Base-by-base conservation (phyloP, 176 grass and related monocot species). In the Carex parvula region DNA sequence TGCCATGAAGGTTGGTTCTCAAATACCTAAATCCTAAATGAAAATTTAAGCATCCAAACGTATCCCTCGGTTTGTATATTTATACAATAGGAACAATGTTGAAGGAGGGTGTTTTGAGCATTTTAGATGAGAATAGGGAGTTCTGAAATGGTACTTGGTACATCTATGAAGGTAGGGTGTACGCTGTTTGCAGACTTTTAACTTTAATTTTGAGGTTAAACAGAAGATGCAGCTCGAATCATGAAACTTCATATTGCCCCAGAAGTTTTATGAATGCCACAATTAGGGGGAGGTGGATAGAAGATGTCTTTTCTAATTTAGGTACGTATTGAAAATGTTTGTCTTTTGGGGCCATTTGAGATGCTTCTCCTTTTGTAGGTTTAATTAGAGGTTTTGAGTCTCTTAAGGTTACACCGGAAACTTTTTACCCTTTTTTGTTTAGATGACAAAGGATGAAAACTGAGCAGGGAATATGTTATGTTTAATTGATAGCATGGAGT, bases 1-100 rank as follows among this genome's bases (percentile, higher is more conserved):
- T 85, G 93, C 91, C 63, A 77, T 87, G 64, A 99, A 91, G 86
- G 86, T 70, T 86, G 81, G 67, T 79, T 42, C 79, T 70, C 76
- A 89, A 87, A 44, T 39, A 79, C 66, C 48, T 50, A 53, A 87
- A 83, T 64, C 57, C 18, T 83, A 80, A 88, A 60, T 88, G 87
- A 89, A 87, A 91, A 91, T 80, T 81, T 30, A 77, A 78, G 24
- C 22, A 57, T 17, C 53, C 50, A 32, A 55, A 55, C 22, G 15
- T 32, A 57, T 3, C 35, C 72, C 84, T 15, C 33, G 16, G 18
- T 5, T 20, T 41, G 56, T 60, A 56, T 89, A 76, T 76, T 16
- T 44, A 70, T 44, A 17, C 67, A 73, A 6, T 2, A 22, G 4
- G n/a, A 50, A 72, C 69, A 72, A 46, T 48, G 69, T 48, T 3